Evolutionary conservation across 75 land plant genomes (phyloP).

Genomic region (Cryptomeria japonica): DNA sequence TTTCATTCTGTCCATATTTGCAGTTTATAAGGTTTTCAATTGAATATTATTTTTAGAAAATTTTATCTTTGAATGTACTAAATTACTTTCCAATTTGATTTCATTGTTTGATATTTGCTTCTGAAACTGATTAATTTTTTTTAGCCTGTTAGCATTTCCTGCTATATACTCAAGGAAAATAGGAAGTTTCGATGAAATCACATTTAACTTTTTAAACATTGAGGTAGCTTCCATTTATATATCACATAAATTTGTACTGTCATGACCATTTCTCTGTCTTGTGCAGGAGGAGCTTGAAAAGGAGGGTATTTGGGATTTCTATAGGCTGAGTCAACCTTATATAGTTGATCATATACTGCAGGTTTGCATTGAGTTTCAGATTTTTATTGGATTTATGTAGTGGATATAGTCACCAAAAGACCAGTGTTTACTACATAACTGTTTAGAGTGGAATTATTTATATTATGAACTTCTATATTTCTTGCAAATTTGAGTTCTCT

Average conservation of each 20-base stretch:
- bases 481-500: background rate
- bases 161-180: background rate
- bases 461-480: background rate
- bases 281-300: conserved; percentile 89
- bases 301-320: conserved; percentile 95
- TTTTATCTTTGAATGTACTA: background rate
- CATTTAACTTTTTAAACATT: background rate
- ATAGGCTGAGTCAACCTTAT: conserved; percentile 82
- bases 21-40: background rate
- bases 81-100: background rate
- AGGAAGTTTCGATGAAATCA: background rate
- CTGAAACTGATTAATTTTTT: background rate
- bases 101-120: background rate
- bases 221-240: background rate
- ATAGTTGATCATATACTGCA: conserved; percentile 59
- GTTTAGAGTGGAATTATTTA: background rate
- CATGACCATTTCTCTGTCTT: background rate
- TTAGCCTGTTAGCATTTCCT: background rate
- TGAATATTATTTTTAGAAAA: background rate
- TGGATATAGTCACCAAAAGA: background rate
- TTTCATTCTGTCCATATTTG: background rate
- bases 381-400: background rate
- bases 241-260: background rate
- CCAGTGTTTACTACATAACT: background rate
- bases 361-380: conserved; percentile 31